Conservation (phyloP, 2,329 filamentous ascomycete species). For the Cercospora sp. region DNA sequence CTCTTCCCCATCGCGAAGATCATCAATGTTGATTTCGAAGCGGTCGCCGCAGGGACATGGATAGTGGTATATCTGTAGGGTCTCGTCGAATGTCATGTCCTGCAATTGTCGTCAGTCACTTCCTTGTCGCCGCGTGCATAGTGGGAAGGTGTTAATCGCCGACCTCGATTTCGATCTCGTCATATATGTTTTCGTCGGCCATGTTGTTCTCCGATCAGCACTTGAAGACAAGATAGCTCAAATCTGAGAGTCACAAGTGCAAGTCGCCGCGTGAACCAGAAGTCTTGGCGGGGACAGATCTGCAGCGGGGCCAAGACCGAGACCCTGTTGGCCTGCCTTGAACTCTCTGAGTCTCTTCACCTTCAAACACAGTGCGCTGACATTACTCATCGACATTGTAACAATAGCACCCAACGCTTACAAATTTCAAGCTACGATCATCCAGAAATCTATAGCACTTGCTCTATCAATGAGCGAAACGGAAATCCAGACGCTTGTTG, state of each 20-base stretch:
- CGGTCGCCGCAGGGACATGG: constrained; percentile 96
- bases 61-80: constrained; percentile 87
- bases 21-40: constrained; percentile 84
- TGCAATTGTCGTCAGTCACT: constrained; percentile 17
- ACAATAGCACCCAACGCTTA: not conserved
- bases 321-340: not conserved
- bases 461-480: constrained; percentile 35
- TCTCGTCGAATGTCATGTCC: constrained; percentile 88
- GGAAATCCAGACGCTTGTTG: constrained; percentile 46
- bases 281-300: not conserved
- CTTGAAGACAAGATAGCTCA: not conserved
- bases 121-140: not conserved
- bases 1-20: constrained; percentile 84
- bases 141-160: not conserved
- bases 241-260: not conserved
- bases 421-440: not conserved
- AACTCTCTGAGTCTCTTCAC: not conserved
- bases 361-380: not conserved
- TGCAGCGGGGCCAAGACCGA: not conserved
- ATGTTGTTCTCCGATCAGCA: constrained; percentile 9
- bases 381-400: not conserved
- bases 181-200: constrained; percentile 65
- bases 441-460: not conserved
- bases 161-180: constrained; percentile 92
- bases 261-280: not conserved